Percentiles rank a stretch among this genome's conserved stretches.
phyloP scores from a whole-genome alignment of 257 asterid species.

The Solanum microdontum region DNA sequence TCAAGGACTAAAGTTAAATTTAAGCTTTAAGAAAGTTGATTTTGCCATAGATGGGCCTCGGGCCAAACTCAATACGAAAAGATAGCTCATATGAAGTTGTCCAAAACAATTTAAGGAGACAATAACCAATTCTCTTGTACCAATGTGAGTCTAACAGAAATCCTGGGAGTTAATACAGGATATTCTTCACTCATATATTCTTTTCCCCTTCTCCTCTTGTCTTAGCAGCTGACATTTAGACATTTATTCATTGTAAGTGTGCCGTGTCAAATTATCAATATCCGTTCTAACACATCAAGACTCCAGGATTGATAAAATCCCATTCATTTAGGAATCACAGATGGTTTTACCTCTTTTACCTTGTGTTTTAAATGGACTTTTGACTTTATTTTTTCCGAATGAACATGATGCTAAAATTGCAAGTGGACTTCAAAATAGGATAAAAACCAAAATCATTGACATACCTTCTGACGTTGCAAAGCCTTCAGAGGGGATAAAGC shows the following conservation, averaged over 20 bases:
- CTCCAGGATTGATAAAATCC: neutral
- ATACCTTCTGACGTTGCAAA: slow-evolving; percentile 95
- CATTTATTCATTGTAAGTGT: neutral
- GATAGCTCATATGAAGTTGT: neutral
- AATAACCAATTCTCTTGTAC: neutral
- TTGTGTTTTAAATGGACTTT: neutral
- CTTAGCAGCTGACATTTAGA: neutral
- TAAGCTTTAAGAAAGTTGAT: neutral
- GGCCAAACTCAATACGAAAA: neutral
- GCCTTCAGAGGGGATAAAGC: slow-evolving; percentile 97
- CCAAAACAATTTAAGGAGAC: neutral
- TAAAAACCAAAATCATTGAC: neutral
- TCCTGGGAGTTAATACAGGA: neutral
- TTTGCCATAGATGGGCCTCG: neutral
- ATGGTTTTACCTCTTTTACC: neutral
- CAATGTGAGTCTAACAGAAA: neutral
- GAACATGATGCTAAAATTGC: neutral
- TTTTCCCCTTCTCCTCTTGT: neutral
- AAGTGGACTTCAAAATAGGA: neutral
- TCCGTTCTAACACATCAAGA: neutral
- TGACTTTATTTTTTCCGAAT: neutral
- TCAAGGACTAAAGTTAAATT: neutral
- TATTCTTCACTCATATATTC: neutral
- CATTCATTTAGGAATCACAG: neutral
- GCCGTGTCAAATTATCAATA: neutral